A percentile compares a stretch with the other conserved stretches of the same genome.
Conservation (phyloP, 1,284 basidiomycete species). For the Papiliotrema flavescens region DNA sequence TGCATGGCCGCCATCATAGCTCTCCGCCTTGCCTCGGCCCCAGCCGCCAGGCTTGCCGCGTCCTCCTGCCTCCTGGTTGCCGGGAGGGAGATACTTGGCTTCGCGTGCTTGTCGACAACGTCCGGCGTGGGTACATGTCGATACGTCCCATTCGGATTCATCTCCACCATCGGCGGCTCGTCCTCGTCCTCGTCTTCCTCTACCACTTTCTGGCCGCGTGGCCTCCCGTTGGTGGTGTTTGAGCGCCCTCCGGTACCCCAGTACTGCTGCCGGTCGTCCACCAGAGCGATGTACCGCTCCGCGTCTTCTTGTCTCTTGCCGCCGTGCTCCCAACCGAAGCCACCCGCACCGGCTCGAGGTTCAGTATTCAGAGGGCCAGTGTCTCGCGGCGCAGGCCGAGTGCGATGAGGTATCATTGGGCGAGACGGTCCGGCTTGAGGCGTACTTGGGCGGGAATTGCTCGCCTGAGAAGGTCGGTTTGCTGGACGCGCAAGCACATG, state of each 20-base stretch:
- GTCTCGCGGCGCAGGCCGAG: slow-evolving; percentile 7
- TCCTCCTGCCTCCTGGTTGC: background rate
- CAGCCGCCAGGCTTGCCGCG: slow-evolving; percentile 1
- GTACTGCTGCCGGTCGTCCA: slow-evolving; percentile 20
- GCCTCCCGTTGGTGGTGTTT: background rate
- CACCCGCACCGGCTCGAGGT: slow-evolving; percentile 24
- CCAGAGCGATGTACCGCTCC: slow-evolving; percentile 16
- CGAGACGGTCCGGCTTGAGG: slow-evolving; percentile 7
- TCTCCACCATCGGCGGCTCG: slow-evolving; percentile 21
- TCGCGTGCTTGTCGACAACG: slow-evolving; percentile 25
- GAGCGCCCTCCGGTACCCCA: slow-evolving; percentile 7
- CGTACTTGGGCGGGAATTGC: background rate
- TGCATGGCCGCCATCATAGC: slow-evolving; percentile 10
- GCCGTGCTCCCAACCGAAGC: slow-evolving; percentile 39
- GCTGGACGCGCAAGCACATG: background rate
- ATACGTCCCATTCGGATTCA: slow-evolving; percentile 31
- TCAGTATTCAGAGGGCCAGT: slow-evolving; percentile 39
- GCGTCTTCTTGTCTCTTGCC: slow-evolving; percentile 31
- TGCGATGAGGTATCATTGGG: too few relatives aligned
- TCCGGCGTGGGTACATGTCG: slow-evolving; percentile 18
- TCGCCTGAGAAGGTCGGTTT: background rate
- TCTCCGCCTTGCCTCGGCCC: slow-evolving; percentile 13
- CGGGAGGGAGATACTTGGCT: slow-evolving; percentile 2
- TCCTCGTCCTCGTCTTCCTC: slow-evolving; percentile 11
- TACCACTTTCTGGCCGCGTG: background rate